Conservation (phyloP, 345 rosid genomes). For the Raphanus raphanistrum region DNA sequence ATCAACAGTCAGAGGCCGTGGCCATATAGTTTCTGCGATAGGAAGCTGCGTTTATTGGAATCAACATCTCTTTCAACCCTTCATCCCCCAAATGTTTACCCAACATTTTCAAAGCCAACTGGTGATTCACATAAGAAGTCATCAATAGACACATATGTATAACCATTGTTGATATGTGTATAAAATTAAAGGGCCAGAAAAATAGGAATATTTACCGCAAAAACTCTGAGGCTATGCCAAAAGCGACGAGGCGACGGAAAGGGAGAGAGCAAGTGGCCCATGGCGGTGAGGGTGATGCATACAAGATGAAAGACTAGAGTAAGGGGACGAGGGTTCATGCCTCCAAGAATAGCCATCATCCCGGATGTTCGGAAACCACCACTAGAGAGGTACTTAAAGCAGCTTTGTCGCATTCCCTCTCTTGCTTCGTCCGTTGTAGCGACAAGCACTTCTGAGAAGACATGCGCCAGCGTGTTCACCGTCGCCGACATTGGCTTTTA, state of each 20-base stretch:
- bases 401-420: conserved; percentile 41
- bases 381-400: conserved; percentile 32
- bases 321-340: conserved; percentile 36
- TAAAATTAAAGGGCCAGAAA: not conserved
- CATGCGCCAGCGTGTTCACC: conserved; percentile 38
- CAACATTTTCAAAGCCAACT: conserved; percentile 47
- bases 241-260: conserved; percentile 43
- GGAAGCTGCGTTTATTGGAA: conserved; percentile 33
- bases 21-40: conserved; percentile 22
- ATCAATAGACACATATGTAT: not conserved
- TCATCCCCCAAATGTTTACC: conserved; percentile 44
- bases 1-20: not conserved
- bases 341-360: conserved; percentile 37
- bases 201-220: conserved; percentile 21
- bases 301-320: conserved; percentile 37
- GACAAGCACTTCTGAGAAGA: conserved; percentile 29
- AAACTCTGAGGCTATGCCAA: conserved; percentile 35
- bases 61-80: conserved; percentile 48
- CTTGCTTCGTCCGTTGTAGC: conserved; percentile 37
- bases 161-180: not conserved
- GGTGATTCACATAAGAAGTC: conserved; percentile 14
- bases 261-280: conserved; percentile 37
- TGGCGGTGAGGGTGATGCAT: conserved; percentile 30
- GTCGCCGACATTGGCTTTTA: conserved; percentile 43
- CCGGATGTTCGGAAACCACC: conserved; percentile 32